Evolutionary conservation across 208 protist genomes (phyloP).

Genomic region (Tetramitus jugosus): DNA sequence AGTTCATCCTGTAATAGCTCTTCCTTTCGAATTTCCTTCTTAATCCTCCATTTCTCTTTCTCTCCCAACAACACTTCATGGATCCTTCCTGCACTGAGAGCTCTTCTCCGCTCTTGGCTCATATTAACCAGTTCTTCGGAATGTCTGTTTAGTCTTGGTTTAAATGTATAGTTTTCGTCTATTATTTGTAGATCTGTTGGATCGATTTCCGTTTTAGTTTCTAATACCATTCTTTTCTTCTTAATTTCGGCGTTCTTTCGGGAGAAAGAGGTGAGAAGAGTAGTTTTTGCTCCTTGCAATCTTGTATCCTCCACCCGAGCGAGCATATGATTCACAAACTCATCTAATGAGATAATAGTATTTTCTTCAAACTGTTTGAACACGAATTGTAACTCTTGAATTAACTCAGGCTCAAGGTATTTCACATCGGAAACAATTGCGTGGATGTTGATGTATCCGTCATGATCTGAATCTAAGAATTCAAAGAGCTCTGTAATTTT

Average conservation of each 20-base stretch:
- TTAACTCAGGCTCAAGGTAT: neutral
- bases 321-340: neutral
- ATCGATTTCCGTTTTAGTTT: neutral
- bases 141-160: neutral
- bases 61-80: neutral
- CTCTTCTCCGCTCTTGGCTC: neutral
- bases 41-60: neutral
- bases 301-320: neutral
- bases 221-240: neutral
- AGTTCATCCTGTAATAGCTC: neutral
- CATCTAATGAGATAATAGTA: neutral
- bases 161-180: neutral
- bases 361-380: neutral
- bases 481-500: constrained; percentile 5
- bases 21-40: neutral
- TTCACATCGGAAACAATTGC: neutral
- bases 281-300: neutral
- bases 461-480: neutral
- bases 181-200: neutral
- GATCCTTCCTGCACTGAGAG: neutral
- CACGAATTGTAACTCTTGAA: neutral
- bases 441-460: neutral
- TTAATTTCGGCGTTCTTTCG: too few species aligned
- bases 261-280: neutral
- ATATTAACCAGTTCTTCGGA: neutral